Conservation (phyloP, 495 filamentous ascomycete genomes). For the Penicillium paxilli region DNA sequence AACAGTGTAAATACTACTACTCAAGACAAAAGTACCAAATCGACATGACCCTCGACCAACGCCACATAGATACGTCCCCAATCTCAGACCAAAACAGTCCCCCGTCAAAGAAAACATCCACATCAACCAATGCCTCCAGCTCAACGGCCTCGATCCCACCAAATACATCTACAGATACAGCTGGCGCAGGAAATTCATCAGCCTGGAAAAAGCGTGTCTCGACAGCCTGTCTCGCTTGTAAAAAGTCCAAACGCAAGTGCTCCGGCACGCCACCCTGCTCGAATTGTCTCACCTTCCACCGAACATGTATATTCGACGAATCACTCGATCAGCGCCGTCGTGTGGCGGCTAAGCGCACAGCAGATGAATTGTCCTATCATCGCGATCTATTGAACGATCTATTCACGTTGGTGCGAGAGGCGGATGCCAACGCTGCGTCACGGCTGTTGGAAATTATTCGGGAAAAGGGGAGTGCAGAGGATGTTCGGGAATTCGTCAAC, state of each 20-base stretch:
- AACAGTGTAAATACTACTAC: too few species aligned
- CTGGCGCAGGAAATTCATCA: too few species aligned
- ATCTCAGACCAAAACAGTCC: slow-evolving; percentile 21
- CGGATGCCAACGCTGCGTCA: slow-evolving; percentile 28
- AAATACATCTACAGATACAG: too few species aligned
- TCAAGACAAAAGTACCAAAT: too few species aligned
- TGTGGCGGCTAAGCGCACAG: slow-evolving; percentile 49
- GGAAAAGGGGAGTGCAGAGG: slow-evolving; percentile 33
- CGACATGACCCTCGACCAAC: slow-evolving; percentile 26
- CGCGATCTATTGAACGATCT: slow-evolving; percentile 44
- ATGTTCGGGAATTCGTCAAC: slow-evolving; percentile 38
- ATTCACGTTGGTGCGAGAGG: slow-evolving; percentile 37
- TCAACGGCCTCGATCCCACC: neutral
- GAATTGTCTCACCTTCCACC: slow-evolving; percentile 41
- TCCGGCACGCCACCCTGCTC: slow-evolving; percentile 42
- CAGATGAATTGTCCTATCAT: slow-evolving; percentile 45
- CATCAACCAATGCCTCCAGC: slow-evolving; percentile 12
- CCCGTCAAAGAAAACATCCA: slow-evolving; percentile 6
- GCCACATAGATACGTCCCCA: slow-evolving; percentile 33
- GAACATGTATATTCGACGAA: slow-evolving; percentile 48
- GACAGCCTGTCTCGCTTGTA: slow-evolving; percentile 48
- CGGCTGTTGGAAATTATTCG: slow-evolving; percentile 40
- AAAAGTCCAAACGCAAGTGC: slow-evolving; percentile 52
- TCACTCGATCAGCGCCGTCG: slow-evolving; percentile 48
- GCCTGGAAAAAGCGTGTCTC: slow-evolving; percentile 46